Base-by-base conservation (phyloP, 2,329 filamentous ascomycete genomes). In the Thermochaetoides dissita region DNA sequence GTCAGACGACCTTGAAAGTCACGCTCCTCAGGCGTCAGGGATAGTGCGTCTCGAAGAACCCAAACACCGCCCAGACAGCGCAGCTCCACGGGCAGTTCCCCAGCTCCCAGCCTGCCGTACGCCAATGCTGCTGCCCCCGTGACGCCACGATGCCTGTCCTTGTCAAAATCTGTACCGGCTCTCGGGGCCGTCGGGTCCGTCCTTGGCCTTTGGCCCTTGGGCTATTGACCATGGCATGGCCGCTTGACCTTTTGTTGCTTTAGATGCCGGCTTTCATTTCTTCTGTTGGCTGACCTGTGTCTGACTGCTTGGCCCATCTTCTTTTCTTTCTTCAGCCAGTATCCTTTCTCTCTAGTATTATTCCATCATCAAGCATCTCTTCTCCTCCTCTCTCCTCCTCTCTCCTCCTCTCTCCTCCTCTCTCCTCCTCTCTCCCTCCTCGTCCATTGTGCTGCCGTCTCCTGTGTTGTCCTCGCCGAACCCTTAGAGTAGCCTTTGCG, bases 111-210 rank as follows among this genome's bases (percentile, higher is more conserved):
- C 17, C 17, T 24, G 17, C 17, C 17, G 17, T 24, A 24, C 17
- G 17, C 17, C 17, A 24, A 24, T 24, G 17, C 17, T 24, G 17
- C 17, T 24, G 34, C 35, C 41, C 44, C 44, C 48, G 46, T 50
- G 49, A 50, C 46, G 45, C 42, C 46, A 49, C 49, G 49, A 50
- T 44, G 47, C 49, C 43, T 49, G 49, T 41, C 43, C 37, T 39
- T 36, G 34, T 30, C 42, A 38, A 12, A 32, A 33, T 39, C 34
- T 39, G 30, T 35, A 36, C 7, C 34, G 12, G 7, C 38, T 36
- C 34, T 24, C 34, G 4, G 31, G 31, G 3, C 31, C 9, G n/a
- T 33, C 31, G 9, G 31, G 31, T 33, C 31, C n/a, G 9, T 9
- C 8, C 31, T 33, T 33, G 31, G 31, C 31, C 31, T 7, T n/a